Percentiles rank a stretch among this genome's conserved stretches.
phyloP scores from a whole-genome alignment of 139 green algal species.

The Volvox africanus region DNA sequence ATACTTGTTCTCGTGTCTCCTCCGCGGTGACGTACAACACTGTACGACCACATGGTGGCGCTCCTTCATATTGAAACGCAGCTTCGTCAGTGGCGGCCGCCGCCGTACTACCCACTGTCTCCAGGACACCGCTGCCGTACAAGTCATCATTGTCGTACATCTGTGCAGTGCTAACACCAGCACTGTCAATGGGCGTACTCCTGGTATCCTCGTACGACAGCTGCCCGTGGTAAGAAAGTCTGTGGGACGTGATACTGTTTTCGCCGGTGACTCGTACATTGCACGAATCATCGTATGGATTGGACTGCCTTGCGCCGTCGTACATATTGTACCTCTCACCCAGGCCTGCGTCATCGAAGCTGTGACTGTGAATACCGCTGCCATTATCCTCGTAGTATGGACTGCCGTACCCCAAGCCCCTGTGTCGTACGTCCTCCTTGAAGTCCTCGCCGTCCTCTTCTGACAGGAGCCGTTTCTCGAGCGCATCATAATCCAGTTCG shows the following conservation, averaged over 20 bases:
- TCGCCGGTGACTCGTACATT: too few species aligned
- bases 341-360: not conserved
- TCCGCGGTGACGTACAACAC: conserved; percentile 90
- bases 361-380: not conserved
- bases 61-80: too few species aligned
- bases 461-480: not conserved
- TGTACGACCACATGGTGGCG: not conserved
- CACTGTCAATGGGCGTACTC: too few species aligned
- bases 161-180: not conserved
- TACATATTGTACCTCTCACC: not conserved
- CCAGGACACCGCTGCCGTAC: too few species aligned
- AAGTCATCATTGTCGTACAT: too few species aligned
- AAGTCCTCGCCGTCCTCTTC: not conserved
- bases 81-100: too few species aligned
- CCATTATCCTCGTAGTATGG: not conserved
- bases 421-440: not conserved
- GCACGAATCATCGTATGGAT: too few species aligned
- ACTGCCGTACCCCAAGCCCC: not conserved
- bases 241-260: too few species aligned
- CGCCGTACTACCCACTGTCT: too few species aligned
- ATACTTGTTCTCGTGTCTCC: conserved; percentile 78
- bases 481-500: conserved; percentile 50
- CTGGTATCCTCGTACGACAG: too few species aligned
- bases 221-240: too few species aligned
- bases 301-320: not conserved